Conservation (phyloP, 805 yeast genomes). For the Monosporozyma servazzii region DNA sequence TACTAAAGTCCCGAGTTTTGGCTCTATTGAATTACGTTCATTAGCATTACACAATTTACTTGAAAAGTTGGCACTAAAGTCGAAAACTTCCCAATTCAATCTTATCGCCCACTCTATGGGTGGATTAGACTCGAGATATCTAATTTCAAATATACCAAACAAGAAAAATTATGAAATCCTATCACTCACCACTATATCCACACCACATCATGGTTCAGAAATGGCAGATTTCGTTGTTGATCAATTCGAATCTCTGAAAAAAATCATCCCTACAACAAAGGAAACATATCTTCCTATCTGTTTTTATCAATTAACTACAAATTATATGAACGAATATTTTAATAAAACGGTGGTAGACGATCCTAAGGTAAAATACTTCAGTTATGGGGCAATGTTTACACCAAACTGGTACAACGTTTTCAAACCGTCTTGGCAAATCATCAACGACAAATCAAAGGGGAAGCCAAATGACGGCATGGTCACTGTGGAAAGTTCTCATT, state of each 20-base stretch:
- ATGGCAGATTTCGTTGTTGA: slow-evolving; percentile 62
- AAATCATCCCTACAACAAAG: slow-evolving; percentile 16
- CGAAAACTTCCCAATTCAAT: slow-evolving; percentile 33
- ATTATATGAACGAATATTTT: slow-evolving; percentile 46
- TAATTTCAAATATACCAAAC: slow-evolving; percentile 48
- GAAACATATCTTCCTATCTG: slow-evolving; percentile 30
- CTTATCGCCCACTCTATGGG: slow-evolving; percentile 91
- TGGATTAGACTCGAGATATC: slow-evolving; percentile 73
- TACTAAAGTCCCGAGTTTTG: slow-evolving; percentile 78
- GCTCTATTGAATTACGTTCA: slow-evolving; percentile 64
- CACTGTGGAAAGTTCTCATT: slow-evolving; percentile 62
- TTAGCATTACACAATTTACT: slow-evolving; percentile 44
- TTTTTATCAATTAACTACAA: slow-evolving; percentile 60
- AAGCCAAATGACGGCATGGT: slow-evolving; percentile 83
- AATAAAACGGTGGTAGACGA: slow-evolving; percentile 45
- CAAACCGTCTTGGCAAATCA: slow-evolving; percentile 52
- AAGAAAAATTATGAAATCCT: slow-evolving; percentile 44
- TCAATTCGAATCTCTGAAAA: slow-evolving; percentile 19
- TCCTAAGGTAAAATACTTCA: slow-evolving; percentile 60
- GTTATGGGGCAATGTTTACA: slow-evolving; percentile 68
- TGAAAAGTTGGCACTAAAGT: slow-evolving; percentile 12
- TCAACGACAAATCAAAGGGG: slow-evolving; percentile 34
- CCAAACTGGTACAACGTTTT: slow-evolving; percentile 60
- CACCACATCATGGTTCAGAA: slow-evolving; percentile 84
- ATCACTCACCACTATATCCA: slow-evolving; percentile 74